Conservation (phyloP, 2,329 filamentous ascomycete genomes). For the Neonectria neomacrospora region DNA sequence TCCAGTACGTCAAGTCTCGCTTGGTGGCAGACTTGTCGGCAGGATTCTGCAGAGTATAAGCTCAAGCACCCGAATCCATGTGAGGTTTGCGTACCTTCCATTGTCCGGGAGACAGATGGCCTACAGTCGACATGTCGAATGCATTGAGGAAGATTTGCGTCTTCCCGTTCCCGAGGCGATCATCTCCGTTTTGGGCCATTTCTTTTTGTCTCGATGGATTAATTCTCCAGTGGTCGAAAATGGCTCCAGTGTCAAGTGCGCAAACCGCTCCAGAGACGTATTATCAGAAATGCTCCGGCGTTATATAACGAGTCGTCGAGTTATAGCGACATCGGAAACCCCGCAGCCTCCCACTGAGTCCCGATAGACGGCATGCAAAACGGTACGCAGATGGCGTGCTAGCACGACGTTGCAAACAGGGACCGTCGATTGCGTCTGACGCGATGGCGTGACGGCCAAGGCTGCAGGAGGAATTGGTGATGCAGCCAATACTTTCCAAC, state of each 20-base stretch:
- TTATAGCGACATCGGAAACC: constrained; percentile 6
- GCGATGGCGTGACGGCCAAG: neutral
- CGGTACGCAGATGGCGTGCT: constrained; percentile 7
- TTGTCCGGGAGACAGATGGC: constrained; percentile 72
- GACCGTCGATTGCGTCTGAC: neutral
- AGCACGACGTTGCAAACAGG: neutral
- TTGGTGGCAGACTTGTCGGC: constrained; percentile 70
- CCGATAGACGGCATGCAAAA: constrained; percentile 3
- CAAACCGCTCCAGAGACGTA: neutral
- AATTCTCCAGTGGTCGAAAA: neutral
- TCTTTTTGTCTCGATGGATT: neutral
- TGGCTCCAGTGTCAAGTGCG: neutral
- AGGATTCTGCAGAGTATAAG: constrained; percentile 59
- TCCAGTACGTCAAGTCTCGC: constrained; percentile 70
- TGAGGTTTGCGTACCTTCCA: constrained; percentile 64
- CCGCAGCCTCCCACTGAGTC: neutral
- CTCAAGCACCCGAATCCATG: neutral
- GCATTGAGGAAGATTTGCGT: constrained; percentile 68
- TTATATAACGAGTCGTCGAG: neutral
- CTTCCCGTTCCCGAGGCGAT: constrained; percentile 26
- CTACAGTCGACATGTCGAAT: constrained; percentile 73
- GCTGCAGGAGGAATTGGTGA: neutral
- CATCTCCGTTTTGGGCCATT: constrained; percentile 16
- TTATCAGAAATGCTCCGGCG: neutral
- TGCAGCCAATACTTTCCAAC: neutral